These are phyloP conservation scores for Dioszegia hungarica DNA, from an alignment of 768 basidiomycete genomes.

Conservation along the genomic window DNA sequence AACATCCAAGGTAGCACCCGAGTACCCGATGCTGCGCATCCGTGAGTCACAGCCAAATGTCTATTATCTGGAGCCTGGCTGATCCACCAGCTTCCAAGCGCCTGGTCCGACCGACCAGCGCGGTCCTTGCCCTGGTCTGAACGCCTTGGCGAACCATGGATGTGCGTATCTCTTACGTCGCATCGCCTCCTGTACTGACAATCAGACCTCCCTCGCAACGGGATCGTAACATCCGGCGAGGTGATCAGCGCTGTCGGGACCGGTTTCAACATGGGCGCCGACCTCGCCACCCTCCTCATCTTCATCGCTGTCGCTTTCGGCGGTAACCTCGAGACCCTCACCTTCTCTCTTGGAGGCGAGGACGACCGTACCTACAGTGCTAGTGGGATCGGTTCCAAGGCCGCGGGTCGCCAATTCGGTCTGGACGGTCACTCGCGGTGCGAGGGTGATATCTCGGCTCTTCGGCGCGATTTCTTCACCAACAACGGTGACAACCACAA, in stretches of 20 bases:
- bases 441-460: constrained; percentile 16
- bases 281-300: constrained; percentile 11
- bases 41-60: not conserved
- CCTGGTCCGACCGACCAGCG: constrained; percentile 19
- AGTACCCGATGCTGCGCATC: constrained; percentile 17
- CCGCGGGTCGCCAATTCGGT: constrained; percentile 15
- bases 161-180: not conserved
- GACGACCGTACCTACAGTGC: constrained; percentile 16
- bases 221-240: constrained; percentile 16
- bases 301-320: constrained; percentile 15
- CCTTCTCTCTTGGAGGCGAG: constrained; percentile 19
- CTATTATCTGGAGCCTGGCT: not conserved
- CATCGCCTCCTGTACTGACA: not conserved
- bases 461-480: constrained; percentile 12
- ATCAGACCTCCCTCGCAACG: constrained; percentile 12
- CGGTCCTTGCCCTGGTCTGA: constrained; percentile 7
- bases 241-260: constrained; percentile 8
- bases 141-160: constrained; percentile 5
- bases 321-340: constrained; percentile 11
- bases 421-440: constrained; percentile 13
- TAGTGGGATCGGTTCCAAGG: constrained; percentile 11
- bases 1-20: not conserved
- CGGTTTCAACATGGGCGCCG: constrained; percentile 18
- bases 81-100: constrained; percentile 5
- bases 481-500: constrained; percentile 20